Evolutionary conservation across 108 stramenopile species (phyloP).

Genomic region (Schizochytrium sp.): DNA sequence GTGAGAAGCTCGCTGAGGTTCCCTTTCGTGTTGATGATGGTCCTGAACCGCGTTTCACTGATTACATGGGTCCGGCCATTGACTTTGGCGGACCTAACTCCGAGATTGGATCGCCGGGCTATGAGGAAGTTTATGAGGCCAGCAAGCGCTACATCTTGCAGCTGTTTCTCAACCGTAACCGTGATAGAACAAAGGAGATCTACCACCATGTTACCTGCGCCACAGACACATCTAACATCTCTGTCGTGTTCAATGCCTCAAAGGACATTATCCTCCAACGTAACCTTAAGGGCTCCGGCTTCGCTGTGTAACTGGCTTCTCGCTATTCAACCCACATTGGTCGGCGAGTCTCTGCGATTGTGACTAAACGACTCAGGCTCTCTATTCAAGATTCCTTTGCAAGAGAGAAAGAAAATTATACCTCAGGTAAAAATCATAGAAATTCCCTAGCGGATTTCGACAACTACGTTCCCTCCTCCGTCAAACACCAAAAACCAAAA

Average conservation of each 20-base stretch:
- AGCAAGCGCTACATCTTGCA: slow-evolving; percentile 82
- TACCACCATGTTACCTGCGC: slow-evolving; percentile 82
- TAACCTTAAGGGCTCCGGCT: slow-evolving; percentile 77
- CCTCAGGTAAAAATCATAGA: neutral
- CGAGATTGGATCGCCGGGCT: slow-evolving; percentile 47
- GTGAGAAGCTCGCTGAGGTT: slow-evolving; percentile 74
- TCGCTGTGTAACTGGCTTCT: slow-evolving; percentile 41
- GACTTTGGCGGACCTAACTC: neutral
- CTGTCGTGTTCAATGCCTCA: slow-evolving; percentile 84
- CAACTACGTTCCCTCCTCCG: neutral
- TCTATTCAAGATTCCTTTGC: neutral
- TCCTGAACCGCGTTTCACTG: slow-evolving; percentile 55
- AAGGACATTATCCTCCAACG: slow-evolving; percentile 82
- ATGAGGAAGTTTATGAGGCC: slow-evolving; percentile 74
- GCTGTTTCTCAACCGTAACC: slow-evolving; percentile 77
- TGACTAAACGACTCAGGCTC: neutral
- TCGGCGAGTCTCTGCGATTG: neutral
- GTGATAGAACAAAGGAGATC: slow-evolving; percentile 70
- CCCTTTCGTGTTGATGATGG: slow-evolving; percentile 61
- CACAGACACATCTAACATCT: slow-evolving; percentile 80
- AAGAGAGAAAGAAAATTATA: neutral
- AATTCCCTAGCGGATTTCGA: neutral
- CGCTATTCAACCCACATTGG: neutral
- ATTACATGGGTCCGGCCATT: slow-evolving; percentile 50
- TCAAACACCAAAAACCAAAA: neutral